phyloP scores from a whole-genome alignment of 108 stramenopile genomes.

The Nitzschia palea region DNA sequence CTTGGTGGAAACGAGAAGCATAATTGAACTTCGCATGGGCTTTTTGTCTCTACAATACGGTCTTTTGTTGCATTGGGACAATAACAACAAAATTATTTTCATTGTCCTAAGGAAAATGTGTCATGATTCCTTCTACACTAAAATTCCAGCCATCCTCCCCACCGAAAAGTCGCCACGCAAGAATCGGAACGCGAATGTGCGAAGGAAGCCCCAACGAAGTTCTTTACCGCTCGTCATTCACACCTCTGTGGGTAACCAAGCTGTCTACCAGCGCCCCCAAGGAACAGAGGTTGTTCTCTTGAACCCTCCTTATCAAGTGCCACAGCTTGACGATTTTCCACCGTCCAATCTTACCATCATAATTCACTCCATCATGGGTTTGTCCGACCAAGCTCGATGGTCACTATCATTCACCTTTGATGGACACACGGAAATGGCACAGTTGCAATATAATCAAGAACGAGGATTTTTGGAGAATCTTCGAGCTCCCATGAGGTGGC shows the following conservation, averaged over 20 bases:
- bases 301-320: constrained; percentile 44
- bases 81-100: constrained; percentile 31
- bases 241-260: constrained; percentile 23
- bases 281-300: constrained; percentile 50
- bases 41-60: constrained; percentile 69
- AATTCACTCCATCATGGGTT: constrained; percentile 17
- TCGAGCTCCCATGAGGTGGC: constrained; percentile 13
- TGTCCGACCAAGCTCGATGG: constrained; percentile 22
- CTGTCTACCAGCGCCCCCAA: constrained; percentile 26
- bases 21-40: constrained; percentile 59
- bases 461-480: not conserved
- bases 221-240: constrained; percentile 25
- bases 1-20: constrained; percentile 48
- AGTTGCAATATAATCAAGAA: constrained; percentile 13
- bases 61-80: constrained; percentile 56
- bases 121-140: constrained; percentile 56
- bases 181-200: not conserved
- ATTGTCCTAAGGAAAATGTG: constrained; percentile 68
- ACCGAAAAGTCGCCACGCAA: not conserved
- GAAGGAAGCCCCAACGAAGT: not conserved
- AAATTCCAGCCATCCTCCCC: too few relatives aligned
- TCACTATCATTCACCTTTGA: constrained; percentile 28
- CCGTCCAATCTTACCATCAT: constrained; percentile 27
- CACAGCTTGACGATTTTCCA: constrained; percentile 33
- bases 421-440: constrained; percentile 25